Percentiles rank a stretch among this genome's conserved stretches.
Conservation (phyloP, 1,284 basidiomycete species). For the Boletus putidus region DNA sequence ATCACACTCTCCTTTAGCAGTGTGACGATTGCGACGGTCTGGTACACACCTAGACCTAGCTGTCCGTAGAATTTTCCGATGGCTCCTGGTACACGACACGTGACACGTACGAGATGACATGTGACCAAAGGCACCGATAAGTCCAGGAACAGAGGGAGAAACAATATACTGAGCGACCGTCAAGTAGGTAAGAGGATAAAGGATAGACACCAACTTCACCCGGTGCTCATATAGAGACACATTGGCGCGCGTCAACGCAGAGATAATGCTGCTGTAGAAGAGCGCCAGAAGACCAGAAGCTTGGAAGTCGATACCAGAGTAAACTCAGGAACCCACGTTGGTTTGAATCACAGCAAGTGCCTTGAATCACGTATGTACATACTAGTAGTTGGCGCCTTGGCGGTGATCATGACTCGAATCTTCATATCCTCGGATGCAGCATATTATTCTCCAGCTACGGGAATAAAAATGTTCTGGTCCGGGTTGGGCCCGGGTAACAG, state of each 20-base stretch:
- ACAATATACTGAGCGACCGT: not conserved
- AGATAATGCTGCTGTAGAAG: not conserved
- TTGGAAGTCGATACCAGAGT: not conserved
- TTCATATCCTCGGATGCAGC: too few relatives aligned
- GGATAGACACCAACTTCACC: not conserved
- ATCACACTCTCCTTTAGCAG: not conserved
- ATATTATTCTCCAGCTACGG: too few relatives aligned
- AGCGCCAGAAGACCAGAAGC: not conserved
- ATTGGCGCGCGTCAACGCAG: not conserved
- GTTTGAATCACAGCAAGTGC: not conserved
- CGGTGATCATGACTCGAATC: too few relatives aligned
- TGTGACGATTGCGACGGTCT: not conserved
- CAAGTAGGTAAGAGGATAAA: not conserved
- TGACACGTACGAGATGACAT: not conserved
- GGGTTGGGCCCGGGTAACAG: too few relatives aligned
- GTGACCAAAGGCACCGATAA: not conserved
- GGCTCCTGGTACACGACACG: too few relatives aligned
- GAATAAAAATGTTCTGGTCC: too few relatives aligned
- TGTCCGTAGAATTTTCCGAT: not conserved
- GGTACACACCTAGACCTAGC: not conserved
- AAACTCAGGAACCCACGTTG: too few relatives aligned
- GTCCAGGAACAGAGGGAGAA: not conserved
- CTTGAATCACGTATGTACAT: not conserved
- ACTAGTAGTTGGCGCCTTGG: not conserved
- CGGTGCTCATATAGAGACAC: conserved; percentile 5